Evolutionary conservation across 2,329 filamentous ascomycete species (phyloP), one percentile per base, ranked within the genome.

Genomic region (Alternaria infectoria): DNA sequence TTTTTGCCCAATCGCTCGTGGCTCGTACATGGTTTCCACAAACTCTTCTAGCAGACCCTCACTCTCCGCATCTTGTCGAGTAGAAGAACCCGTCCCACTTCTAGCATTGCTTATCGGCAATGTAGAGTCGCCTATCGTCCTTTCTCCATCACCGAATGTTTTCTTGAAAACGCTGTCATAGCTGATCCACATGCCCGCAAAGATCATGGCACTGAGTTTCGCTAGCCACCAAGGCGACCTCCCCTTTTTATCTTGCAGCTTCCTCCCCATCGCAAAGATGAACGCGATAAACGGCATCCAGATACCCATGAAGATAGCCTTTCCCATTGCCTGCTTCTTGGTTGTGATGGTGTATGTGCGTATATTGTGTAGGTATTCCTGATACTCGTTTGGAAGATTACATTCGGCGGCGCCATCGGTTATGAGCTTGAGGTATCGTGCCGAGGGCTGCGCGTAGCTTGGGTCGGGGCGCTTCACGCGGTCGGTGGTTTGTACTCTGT

Each of bases 111-210:
- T 21, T 9, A 6, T 30, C 51, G 12, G 13, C 21, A 65, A 32
- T n/a, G 58, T 66, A 26, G 72, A 71, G 26, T 73, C 71, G 8
- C 71, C 75, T 36, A 74, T 65, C 0, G 87, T 89, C 70, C 88
- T 87, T 84, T 98, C 95, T 0, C 96, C 96, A 75, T 98, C 92
- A 1, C 95, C 95, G 83, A 96, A 97, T 0, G 90, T 44, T 1
- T 80, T 82, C 77, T 88, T 90, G 69, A 91, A 90, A 17, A 88
- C 74, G 0, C 55, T 64, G 80, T 93, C 91, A 80, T 93, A 93
- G 50, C 80, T 85, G 49, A 69, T 73, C 91, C 91, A 94, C 69
- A 89, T 79, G 0, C 83, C 75, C 2, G 81, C 84, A 62, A 91
- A 88, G 2, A 91, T 12, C 2, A 83, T 77, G 1, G 83, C 85